Conservation (phyloP, 345 rosid species). For the Sapria himalayana region DNA sequence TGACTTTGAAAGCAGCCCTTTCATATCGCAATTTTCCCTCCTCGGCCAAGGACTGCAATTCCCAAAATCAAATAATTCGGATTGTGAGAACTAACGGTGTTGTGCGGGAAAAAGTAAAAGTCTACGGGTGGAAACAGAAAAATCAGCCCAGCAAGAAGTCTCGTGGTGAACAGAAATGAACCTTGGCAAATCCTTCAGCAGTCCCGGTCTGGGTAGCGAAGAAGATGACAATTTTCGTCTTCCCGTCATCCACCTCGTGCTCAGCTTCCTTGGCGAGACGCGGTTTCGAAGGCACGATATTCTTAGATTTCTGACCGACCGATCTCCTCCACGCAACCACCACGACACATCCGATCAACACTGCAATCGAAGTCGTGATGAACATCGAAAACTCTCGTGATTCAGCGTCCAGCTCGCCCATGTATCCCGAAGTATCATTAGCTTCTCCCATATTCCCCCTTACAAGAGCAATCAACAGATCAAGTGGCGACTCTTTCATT, state of each 20-base stretch:
- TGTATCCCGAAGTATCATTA: constrained; percentile 32
- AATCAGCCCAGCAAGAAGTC: no score
- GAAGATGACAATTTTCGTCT: constrained; percentile 54
- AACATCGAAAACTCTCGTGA: constrained; percentile 60
- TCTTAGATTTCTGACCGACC: constrained; percentile 18
- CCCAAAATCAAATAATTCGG: no score
- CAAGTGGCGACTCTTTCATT: constrained; percentile 41
- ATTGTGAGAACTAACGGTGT: no score
- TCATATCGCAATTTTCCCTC: constrained; percentile 81
- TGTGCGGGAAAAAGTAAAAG: no score
- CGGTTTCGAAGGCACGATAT: constrained; percentile 30
- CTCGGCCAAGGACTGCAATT: constrained; percentile 43
- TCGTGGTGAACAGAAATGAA: no score
- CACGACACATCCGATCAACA: constrained; percentile 72
- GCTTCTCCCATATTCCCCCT: constrained; percentile 49
- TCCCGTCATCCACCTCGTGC: constrained; percentile 49
- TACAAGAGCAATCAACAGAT: constrained; percentile 66
- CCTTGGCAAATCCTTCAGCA: constrained; percentile 97
- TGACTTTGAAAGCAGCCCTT: constrained; percentile 47
- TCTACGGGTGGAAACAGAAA: no score
- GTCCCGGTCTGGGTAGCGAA: constrained; percentile 95
- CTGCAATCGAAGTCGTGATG: constrained; percentile 70
- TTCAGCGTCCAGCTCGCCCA: constrained; percentile 32
- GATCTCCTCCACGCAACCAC: constrained; percentile 68
- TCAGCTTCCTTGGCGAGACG: constrained; percentile 33